phyloP scores from a whole-genome alignment of 2,329 filamentous ascomycete genomes.

The Colletotrichum tabaci region DNA sequence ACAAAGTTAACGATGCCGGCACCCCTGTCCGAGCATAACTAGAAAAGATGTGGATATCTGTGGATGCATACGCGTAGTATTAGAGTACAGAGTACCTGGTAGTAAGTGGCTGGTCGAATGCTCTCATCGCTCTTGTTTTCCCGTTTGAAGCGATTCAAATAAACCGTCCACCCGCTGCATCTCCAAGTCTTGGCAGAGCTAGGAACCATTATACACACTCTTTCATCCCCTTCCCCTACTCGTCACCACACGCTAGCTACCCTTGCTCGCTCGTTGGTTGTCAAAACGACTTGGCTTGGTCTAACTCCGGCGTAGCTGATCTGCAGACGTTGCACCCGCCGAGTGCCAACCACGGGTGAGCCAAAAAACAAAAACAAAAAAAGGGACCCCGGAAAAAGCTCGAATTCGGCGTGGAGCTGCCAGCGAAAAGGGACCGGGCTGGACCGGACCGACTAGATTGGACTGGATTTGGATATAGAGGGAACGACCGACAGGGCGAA shows the following conservation, averaged over 20 bases:
- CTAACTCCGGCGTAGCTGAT: conserved; percentile 35
- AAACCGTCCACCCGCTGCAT: conserved; percentile 19
- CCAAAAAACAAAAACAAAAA: too few species aligned
- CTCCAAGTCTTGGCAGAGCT: conserved; percentile 25
- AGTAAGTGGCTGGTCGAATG: too few species aligned
- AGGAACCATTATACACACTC: not conserved
- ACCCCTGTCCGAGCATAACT: conserved; percentile 27
- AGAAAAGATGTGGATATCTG: not conserved
- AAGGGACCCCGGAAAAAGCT: not conserved
- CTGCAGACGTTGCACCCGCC: conserved; percentile 15
- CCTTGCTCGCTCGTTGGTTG: conserved; percentile 13
- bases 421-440: not conserved
- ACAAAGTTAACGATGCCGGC: conserved; percentile 30
- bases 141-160: conserved; percentile 32
- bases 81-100: too few species aligned
- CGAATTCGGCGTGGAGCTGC: not conserved
- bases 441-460: not conserved
- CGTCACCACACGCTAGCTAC: not conserved
- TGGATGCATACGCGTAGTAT: too few species aligned
- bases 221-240: not conserved
- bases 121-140: not conserved
- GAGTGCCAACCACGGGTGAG: not conserved
- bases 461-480: not conserved
- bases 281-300: not conserved
- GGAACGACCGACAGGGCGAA: not conserved